Percentiles rank a stretch among this genome's conserved stretches.
Conservation (phyloP, 2,329 filamentous ascomycete genomes). For the Fusarium guadeloupense region DNA sequence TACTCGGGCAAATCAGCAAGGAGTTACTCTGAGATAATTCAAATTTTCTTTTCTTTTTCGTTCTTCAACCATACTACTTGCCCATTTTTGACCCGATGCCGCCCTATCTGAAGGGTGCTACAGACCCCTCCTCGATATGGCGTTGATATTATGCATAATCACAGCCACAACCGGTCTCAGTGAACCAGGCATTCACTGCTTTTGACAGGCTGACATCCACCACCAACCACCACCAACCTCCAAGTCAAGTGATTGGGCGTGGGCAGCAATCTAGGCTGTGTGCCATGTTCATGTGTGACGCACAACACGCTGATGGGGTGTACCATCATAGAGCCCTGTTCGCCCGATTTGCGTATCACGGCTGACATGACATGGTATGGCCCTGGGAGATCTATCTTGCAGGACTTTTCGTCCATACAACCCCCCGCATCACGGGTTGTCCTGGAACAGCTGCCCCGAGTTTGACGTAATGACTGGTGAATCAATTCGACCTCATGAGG, state of each 20-base stretch:
- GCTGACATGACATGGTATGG: slow-evolving; percentile 7
- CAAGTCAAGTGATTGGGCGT: slow-evolving; percentile 28
- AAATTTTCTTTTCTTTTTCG: neutral
- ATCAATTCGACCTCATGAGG: slow-evolving; percentile 14
- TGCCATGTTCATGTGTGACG: slow-evolving; percentile 21
- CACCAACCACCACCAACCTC: neutral
- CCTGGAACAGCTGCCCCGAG: neutral
- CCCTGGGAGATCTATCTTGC: neutral
- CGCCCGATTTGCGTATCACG: slow-evolving; percentile 10
- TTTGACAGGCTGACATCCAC: slow-evolving; percentile 4
- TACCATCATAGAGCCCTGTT: slow-evolving; percentile 2
- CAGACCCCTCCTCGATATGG: neutral
- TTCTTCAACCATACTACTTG: neutral
- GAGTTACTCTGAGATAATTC: slow-evolving; percentile 32
- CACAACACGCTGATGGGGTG: slow-evolving; percentile 9
- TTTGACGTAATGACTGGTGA: slow-evolving; percentile 27
- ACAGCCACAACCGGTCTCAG: neutral
- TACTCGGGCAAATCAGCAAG: slow-evolving; percentile 4
- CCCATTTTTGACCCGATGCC: neutral
- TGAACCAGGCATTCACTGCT: slow-evolving; percentile 18
- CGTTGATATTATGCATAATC: slow-evolving; percentile 7
- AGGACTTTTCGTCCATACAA: neutral
- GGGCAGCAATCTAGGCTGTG: neutral
- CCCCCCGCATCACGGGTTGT: slow-evolving; percentile 1
- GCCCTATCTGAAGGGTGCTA: neutral